A percentile compares a stretch with the other conserved stretches of the same genome.
phyloP scores from a whole-genome alignment of 495 filamentous ascomycete species.

The Cetradonia linearis region DNA sequence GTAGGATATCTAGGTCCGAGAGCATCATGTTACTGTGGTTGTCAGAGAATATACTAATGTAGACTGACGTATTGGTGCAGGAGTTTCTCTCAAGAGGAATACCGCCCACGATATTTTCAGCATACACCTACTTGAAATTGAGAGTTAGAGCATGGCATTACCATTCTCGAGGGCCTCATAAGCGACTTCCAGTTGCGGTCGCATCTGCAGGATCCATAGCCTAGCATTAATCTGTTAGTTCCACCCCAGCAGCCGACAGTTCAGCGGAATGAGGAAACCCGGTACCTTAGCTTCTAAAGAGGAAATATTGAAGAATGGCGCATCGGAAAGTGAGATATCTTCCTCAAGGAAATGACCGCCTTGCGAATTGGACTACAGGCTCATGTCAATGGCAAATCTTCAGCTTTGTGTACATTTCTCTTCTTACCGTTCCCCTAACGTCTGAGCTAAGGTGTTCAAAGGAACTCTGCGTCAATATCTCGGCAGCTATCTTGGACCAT shows the following conservation, averaged over 20 bases:
- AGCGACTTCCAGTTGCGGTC: slow-evolving; percentile 47
- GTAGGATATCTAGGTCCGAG: slow-evolving; percentile 4
- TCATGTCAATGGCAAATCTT: neutral
- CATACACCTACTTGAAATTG: neutral
- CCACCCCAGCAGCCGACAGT: slow-evolving; percentile 45
- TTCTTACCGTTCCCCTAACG: neutral
- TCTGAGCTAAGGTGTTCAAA: neutral
- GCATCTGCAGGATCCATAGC: slow-evolving; percentile 42
- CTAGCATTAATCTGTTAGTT: slow-evolving; percentile 39
- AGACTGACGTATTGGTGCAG: slow-evolving; percentile 13
- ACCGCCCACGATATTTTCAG: neutral
- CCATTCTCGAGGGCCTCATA: slow-evolving; percentile 52
- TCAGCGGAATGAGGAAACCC: neutral
- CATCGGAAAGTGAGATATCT: neutral
- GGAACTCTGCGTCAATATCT: slow-evolving; percentile 23
- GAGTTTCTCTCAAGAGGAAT: slow-evolving; percentile 6
- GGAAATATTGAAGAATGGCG: neutral
- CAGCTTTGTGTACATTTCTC: neutral
- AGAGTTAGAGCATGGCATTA: neutral
- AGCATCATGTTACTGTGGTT: slow-evolving; percentile 16
- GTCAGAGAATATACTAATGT: slow-evolving; percentile 8
- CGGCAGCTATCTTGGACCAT: slow-evolving; percentile 34
- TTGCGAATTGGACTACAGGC: neutral
- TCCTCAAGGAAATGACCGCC: neutral
- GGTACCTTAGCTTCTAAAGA: neutral